phyloP scores from a whole-genome alignment of 495 filamentous ascomycete genomes.

The Cryomyces antarcticus region DNA sequence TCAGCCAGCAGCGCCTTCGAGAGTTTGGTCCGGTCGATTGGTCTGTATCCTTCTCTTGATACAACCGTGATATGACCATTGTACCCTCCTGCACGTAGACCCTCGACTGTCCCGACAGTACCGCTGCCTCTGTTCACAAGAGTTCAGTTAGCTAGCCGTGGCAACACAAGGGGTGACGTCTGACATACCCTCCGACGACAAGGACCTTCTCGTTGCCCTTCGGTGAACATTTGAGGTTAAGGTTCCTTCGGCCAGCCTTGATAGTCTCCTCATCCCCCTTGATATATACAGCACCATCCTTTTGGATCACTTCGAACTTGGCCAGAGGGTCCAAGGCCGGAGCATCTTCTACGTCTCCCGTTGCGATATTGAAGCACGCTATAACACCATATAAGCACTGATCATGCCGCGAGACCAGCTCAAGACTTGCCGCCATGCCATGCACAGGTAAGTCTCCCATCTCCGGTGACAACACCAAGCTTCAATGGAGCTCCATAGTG shows the following conservation, averaged over 20 bases:
- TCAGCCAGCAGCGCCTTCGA: slow-evolving; percentile 89
- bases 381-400: no score
- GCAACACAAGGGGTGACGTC: no score
- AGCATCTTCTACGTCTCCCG: slow-evolving; percentile 89
- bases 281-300: slow-evolving; percentile 66
- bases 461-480: slow-evolving; percentile 58
- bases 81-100: slow-evolving; percentile 63
- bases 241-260: slow-evolving; percentile 49
- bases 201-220: slow-evolving; percentile 50
- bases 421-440: slow-evolving; percentile 69
- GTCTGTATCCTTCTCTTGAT: slow-evolving; percentile 60
- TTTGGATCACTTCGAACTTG: slow-evolving; percentile 61
- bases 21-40: slow-evolving; percentile 87
- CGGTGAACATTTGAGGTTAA: slow-evolving; percentile 52
- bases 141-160: slow-evolving; percentile 6
- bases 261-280: slow-evolving; percentile 61
- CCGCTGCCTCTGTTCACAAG: slow-evolving; percentile 64
- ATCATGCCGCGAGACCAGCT: no score
- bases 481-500: slow-evolving; percentile 85
- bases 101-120: slow-evolving; percentile 57
- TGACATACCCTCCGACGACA: slow-evolving; percentile 58
- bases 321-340: slow-evolving; percentile 67
- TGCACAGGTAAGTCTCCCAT: slow-evolving; percentile 73
- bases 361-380: slow-evolving; percentile 80
- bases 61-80: slow-evolving; percentile 66